These are phyloP conservation scores for Lathyrus tuberosus DNA, from an alignment of 306 rosid genomes.

Conservation along the genomic window DNA sequence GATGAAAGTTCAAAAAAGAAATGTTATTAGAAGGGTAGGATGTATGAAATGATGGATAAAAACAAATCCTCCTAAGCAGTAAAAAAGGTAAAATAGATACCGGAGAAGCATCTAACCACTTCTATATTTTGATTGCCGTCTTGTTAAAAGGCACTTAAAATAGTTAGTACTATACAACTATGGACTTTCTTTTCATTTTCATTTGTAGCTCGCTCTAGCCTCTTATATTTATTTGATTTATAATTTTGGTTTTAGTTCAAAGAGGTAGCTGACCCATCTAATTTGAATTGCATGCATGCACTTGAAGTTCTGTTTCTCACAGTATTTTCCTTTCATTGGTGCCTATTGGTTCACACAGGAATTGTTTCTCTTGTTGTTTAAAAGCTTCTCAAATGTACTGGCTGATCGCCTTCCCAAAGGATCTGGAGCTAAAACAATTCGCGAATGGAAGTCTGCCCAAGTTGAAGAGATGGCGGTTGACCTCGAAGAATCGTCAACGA, in stretches of 20 bases:
- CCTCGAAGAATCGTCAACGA: slow-evolving; percentile 70
- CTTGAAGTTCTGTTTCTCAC: slow-evolving; percentile 28
- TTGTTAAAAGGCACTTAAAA: slow-evolving; percentile 12
- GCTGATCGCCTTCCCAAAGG: slow-evolving; percentile 81
- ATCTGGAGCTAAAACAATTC: slow-evolving; percentile 59
- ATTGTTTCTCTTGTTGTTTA: slow-evolving; percentile 73
- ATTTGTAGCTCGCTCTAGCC: slow-evolving; percentile 24
- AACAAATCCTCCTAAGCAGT: neutral
- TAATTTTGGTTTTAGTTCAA: slow-evolving; percentile 12
- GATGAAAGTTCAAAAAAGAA: slow-evolving; percentile 2
- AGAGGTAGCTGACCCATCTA: slow-evolving; percentile 14
- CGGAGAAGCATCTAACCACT: slow-evolving; percentile 3
- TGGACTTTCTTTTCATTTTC: neutral
- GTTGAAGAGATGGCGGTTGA: slow-evolving; percentile 72
- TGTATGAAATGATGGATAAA: neutral
- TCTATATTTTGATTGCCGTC: slow-evolving; percentile 13
- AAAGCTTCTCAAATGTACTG: slow-evolving; percentile 71
- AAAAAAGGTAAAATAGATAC: neutral
- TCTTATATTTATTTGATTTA: slow-evolving; percentile 12
- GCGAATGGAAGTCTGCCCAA: slow-evolving; percentile 62
- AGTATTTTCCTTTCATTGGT: slow-evolving; percentile 30
- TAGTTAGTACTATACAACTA: neutral
- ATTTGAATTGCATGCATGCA: slow-evolving; percentile 16
- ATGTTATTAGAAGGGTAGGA: slow-evolving; percentile 6
- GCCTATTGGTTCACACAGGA: slow-evolving; percentile 58